Conservation (phyloP, 345 rosid genomes). For the Tarenaya hassleriana region DNA sequence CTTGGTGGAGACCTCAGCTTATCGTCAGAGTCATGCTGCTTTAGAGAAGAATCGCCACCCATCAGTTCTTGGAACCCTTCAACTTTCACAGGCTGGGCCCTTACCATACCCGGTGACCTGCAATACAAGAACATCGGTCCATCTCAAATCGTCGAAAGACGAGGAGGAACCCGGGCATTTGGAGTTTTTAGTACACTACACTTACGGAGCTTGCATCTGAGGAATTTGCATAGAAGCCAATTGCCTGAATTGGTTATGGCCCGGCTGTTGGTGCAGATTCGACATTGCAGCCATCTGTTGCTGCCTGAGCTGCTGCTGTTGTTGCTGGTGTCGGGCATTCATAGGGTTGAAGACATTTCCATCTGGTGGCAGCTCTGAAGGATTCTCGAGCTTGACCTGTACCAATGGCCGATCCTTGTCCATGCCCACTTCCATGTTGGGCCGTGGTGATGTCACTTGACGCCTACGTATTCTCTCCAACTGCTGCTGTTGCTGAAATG, state of each 20-base stretch:
- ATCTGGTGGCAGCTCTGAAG: slow-evolving; percentile 60
- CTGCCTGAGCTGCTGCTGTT: slow-evolving; percentile 66
- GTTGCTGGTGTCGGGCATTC: slow-evolving; percentile 50
- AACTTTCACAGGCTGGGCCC: slow-evolving; percentile 89
- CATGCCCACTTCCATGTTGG: slow-evolving; percentile 53
- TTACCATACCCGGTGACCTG: slow-evolving; percentile 55
- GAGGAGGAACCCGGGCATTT: slow-evolving; percentile 15
- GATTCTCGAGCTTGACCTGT: slow-evolving; percentile 73
- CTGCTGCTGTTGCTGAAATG: slow-evolving; percentile 55
- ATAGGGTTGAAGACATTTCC: slow-evolving; percentile 50
- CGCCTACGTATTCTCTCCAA: slow-evolving; percentile 59
- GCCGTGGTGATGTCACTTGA: slow-evolving; percentile 49
- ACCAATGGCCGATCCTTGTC: slow-evolving; percentile 71
- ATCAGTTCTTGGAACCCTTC: slow-evolving; percentile 90
- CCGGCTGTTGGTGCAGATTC: slow-evolving; percentile 53
- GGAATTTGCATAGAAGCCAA: slow-evolving; percentile 61
- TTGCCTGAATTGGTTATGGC: slow-evolving; percentile 61
- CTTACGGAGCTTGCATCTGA: slow-evolving; percentile 78
- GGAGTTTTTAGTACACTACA: slow-evolving; percentile 11
- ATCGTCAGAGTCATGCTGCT: slow-evolving; percentile 73
- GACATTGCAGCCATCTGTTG: slow-evolving; percentile 64
- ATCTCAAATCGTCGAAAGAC: not conserved
- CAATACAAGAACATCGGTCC: slow-evolving; percentile 21
- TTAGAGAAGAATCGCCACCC: slow-evolving; percentile 77
- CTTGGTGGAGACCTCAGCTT: slow-evolving; percentile 64